Evolutionary conservation across 73 alveolate genomes (phyloP).

Genomic region (Tetrahymena thermophila): DNA sequence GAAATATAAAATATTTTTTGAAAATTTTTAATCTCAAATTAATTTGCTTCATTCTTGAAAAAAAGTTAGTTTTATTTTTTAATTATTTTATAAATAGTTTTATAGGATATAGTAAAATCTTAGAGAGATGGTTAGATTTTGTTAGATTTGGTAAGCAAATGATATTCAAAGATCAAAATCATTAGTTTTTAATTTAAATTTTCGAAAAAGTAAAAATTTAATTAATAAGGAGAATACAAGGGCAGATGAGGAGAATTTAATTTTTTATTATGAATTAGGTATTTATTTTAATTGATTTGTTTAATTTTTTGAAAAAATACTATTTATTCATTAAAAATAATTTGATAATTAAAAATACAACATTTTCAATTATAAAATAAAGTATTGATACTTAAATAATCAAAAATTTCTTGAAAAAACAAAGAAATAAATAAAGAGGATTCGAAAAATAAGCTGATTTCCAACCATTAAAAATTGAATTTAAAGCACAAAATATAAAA

Average conservation of each 20-base stretch:
- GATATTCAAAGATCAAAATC: neutral
- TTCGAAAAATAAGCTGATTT: neutral
- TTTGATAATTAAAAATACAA: neutral
- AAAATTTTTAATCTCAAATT: too few species aligned
- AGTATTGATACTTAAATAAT: neutral
- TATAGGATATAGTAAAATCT: neutral
- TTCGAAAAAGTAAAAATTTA: neutral
- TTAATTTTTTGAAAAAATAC: neutral
- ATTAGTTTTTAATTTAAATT: neutral
- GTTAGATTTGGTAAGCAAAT: neutral
- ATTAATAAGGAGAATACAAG: neutral
- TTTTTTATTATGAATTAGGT: neutral
- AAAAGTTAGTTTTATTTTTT: too few species aligned
- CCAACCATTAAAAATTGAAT: neutral
- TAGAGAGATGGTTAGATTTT: neutral
- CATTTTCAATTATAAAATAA: neutral
- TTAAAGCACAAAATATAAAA: conserved; percentile 25
- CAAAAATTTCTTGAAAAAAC: neutral
- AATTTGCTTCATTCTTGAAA: neutral
- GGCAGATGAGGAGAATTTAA: conserved; percentile 1
- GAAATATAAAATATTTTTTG: too few species aligned
- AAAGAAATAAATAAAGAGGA: neutral
- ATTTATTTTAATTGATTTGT: neutral
- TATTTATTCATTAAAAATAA: neutral
- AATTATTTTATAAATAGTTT: too few species aligned